Evolutionary conservation across 805 yeast species (phyloP).

Genomic region (Lipomyces anomalus): DNA sequence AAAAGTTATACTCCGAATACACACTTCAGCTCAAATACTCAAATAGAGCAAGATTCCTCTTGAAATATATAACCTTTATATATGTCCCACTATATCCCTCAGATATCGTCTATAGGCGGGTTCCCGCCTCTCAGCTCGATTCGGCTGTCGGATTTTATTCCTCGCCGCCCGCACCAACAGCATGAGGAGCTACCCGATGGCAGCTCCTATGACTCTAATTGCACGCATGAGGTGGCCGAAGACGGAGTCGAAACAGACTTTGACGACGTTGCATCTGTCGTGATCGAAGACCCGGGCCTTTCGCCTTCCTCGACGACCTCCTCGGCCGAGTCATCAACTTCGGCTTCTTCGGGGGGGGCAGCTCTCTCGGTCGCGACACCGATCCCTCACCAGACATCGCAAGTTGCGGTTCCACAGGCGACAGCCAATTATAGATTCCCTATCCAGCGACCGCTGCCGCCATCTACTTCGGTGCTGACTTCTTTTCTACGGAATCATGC

Average conservation of each 20-base stretch:
- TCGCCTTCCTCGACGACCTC: slow-evolving; percentile 2
- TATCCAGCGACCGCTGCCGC: no score
- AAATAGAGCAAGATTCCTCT: no score
- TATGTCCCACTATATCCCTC: slow-evolving; percentile 11
- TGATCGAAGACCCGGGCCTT: background rate
- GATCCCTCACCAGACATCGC: no score
- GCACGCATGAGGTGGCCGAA: background rate
- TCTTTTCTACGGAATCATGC: no score
- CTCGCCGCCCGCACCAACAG: slow-evolving; percentile 9
- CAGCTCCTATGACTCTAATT: background rate
- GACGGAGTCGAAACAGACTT: no score
- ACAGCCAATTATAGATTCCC: no score
- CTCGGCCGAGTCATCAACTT: slow-evolving; percentile 10
- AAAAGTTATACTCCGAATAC: no score
- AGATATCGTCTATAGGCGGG: slow-evolving; percentile 19
- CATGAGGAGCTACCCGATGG: slow-evolving; percentile 2
- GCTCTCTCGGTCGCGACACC: no score
- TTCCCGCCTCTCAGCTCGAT: slow-evolving; percentile 16
- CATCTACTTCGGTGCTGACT: no score
- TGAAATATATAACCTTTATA: background rate
- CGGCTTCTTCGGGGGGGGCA: background rate
- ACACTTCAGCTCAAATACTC: no score
- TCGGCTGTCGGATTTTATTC: slow-evolving; percentile 16
- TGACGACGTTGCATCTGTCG: no score
- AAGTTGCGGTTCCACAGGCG: no score